Base-by-base conservation (phyloP, 768 basidiomycete species). In the Mycena haematopus region DNA sequence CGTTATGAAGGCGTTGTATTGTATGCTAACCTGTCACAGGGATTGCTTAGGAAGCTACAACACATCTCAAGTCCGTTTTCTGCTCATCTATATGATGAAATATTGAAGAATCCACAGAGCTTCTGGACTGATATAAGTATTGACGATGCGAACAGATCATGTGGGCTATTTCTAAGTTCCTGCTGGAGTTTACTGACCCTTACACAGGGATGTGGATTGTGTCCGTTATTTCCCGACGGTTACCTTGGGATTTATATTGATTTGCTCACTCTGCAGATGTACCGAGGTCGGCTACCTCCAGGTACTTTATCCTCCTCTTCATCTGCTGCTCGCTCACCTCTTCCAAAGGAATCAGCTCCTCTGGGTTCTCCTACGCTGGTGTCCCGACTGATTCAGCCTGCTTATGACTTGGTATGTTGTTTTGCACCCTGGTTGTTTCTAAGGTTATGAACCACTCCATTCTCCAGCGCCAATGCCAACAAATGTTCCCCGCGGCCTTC, bases 211-310 rank as follows among this genome's bases (percentile, higher is more conserved):
- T 77, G 59, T 91, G 90, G 90, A 84, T 89, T 69, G 83, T 87
- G 87, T 82, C 73, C 60, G 81, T 70, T 14, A 21, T 42, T 27
- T 17, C 38, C n/a, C 5, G 13, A 4, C 19, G 6, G 21, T 21
- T 52, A 9, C 4, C 50, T 6, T 2, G 17, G 19, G 6, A 19
- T 58, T 19, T 44, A 22, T 1, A n/a, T 45, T 58, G n/a, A 24
- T 22, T 50, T 29, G 31, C 25, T 60, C 36, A 29, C 56, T 47
- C 22, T 49, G 11, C 33, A 89, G 87, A 6, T 91, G 90, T 69
- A 90, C 88, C 67, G 82, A 91, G 75, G 80, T 91, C 1, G 90
- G 90, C 33, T 89, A 74, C 66, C 73, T 83, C 21, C 83, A 85
- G 75, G 79, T 80, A 35, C 36, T 71, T 22, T 17, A 44, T 14